Evolutionary conservation across 257 asterid species (phyloP), one percentile per base, ranked within the genome.

Genomic region (Nyctanthes arbortristis): DNA sequence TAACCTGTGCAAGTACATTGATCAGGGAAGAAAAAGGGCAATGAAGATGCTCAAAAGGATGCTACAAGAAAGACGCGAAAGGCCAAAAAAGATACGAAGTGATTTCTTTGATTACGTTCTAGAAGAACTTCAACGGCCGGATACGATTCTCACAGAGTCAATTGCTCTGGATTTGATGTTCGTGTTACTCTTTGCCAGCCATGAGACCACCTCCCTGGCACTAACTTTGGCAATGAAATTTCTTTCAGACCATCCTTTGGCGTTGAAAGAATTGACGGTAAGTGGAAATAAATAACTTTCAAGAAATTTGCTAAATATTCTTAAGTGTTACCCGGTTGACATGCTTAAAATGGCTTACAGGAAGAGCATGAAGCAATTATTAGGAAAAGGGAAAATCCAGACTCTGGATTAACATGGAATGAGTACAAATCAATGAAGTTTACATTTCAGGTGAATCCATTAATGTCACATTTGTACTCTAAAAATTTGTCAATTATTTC

Each of bases 141-240:
- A 84, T 63, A 85, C 95, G 5, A 43, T 90, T 63, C 88, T 92
- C 31, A 92, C 97, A 0, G 96, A 89, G 80, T 84, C 77, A 9
- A 92, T 92, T 68, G 97, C 93, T 71, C 83, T 90, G 60, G 98
- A 92, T 73, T 87, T 92, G 82, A 92, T 92, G 97, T 92, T 92
- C 64, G 97, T 90, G 61, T 71, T 92, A 43, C 98, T 92, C 73
- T 92, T 92, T 74, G 98, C 97, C 75, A 92, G 95, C 91, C 88
- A 81, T 25, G 97, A 90, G 71, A 92, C 98, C 18, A 92, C 97
- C 72, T 92, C 98, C 47, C 68, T 92, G 36, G 98, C 97, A 12
- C 78, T 90, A 71, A 92, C 97, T 77, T 73, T 84, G 22, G 95
- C 93, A 3, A 57, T 78, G 25, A 92, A 88, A 56, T 78, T 90